Evolutionary conservation across 139 green algal genomes (phyloP).

Genomic region (Bryopsis sp.): DNA sequence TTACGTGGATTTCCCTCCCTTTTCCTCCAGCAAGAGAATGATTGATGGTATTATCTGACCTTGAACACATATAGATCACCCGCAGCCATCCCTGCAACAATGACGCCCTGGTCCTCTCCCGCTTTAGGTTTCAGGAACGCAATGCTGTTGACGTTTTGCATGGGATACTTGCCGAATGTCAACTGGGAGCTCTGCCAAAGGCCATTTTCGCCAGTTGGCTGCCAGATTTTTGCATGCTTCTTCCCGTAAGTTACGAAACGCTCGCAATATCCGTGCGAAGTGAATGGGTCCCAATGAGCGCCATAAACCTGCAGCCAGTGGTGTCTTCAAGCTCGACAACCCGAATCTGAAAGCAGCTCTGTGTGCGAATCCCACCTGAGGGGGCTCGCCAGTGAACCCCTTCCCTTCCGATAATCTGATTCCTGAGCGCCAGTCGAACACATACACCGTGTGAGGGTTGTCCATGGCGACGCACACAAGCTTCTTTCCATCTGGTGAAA

Average conservation of each 20-base stretch:
- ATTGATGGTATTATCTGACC: too few relatives aligned
- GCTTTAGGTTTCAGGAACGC: constrained; percentile 37
- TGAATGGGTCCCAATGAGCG: constrained; percentile 49
- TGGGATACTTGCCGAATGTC: constrained; percentile 35
- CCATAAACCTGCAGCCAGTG: constrained; percentile 48
- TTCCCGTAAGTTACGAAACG: constrained; percentile 49
- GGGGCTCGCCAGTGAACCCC: constrained; percentile 50
- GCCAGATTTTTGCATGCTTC: constrained; percentile 53
- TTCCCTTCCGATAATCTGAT: constrained; percentile 29
- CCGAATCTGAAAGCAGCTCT: background rate
- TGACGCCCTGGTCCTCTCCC: constrained; percentile 24
- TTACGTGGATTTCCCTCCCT: too few relatives aligned
- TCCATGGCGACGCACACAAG: constrained; percentile 51
- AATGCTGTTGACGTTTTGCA: constrained; percentile 45
- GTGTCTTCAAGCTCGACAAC: background rate
- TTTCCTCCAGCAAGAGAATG: too few relatives aligned
- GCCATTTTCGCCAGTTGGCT: background rate
- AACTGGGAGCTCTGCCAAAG: constrained; percentile 37
- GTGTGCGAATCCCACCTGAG: constrained; percentile 40
- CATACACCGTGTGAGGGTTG: constrained; percentile 55
- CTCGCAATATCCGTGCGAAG: background rate
- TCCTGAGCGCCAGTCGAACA: constrained; percentile 59
- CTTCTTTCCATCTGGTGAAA: constrained; percentile 37
- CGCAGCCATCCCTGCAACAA: constrained; percentile 46
- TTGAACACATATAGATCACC: constrained; percentile 53